A percentile compares a stretch with the other conserved stretches of the same genome.
Evolutionary conservation across 495 filamentous ascomycete genomes (phyloP).

Genomic region (Tuber calosporum): DNA sequence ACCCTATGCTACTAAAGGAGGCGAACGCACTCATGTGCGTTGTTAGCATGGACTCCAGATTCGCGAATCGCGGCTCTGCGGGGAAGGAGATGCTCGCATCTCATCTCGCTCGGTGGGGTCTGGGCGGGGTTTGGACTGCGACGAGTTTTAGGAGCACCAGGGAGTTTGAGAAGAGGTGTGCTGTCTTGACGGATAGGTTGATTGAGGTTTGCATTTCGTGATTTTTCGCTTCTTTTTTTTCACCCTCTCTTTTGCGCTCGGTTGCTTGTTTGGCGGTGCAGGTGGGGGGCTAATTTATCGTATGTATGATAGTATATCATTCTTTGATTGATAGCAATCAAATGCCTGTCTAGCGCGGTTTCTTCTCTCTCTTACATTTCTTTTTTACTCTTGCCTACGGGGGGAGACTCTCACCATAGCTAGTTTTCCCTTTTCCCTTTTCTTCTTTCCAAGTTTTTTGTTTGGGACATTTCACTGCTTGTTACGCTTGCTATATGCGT

Average conservation of each 20-base stretch:
- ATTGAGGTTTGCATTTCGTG: slow-evolving; percentile 33
- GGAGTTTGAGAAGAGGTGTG: slow-evolving; percentile 40
- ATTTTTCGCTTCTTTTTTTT: background rate
- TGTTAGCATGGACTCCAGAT: slow-evolving; percentile 32
- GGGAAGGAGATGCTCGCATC: slow-evolving; percentile 34
- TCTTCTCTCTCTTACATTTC: background rate
- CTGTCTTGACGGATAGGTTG: slow-evolving; percentile 40
- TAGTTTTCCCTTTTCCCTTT: slow-evolving; percentile 1
- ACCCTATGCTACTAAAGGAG: slow-evolving; percentile 37
- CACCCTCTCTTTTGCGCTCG: background rate
- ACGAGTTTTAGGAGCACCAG: slow-evolving; percentile 39
- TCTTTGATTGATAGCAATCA: slow-evolving; percentile 3
- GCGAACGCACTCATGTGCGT: slow-evolving; percentile 39
- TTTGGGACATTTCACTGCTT: slow-evolving; percentile 13
- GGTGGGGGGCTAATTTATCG: slow-evolving; percentile 17
- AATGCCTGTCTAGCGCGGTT: background rate
- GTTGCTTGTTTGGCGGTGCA: background rate
- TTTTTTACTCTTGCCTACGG: background rate
- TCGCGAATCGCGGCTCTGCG: slow-evolving; percentile 29
- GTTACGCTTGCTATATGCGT: background rate
- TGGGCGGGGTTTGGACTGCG: slow-evolving; percentile 39
- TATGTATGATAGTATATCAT: slow-evolving; percentile 27
- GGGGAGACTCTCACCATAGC: background rate
- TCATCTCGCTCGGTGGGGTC: slow-evolving; percentile 28
- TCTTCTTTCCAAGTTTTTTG: slow-evolving; percentile 6